These are phyloP conservation scores for Platanus orientalis DNA, from an alignment of 164 flowering plant genomes.

Conservation along the genomic window DNA sequence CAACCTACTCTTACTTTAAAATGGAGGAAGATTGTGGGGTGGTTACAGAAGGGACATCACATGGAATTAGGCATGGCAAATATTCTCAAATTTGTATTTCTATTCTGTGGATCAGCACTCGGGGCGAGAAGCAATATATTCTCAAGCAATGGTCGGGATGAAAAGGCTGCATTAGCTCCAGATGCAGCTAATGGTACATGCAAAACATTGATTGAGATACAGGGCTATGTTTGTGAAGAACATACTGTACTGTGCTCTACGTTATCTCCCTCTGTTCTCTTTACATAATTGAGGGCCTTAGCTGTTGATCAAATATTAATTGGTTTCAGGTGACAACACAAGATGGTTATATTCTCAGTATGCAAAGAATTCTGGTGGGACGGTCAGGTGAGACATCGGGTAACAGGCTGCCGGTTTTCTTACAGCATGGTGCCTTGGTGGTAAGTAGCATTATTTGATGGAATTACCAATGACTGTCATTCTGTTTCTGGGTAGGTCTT, in stretches of 20 bases:
- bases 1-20: too few species aligned
- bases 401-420: conserved; percentile 45
- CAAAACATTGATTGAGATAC: conserved; percentile 36
- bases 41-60: too few species aligned
- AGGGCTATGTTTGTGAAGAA: conserved; percentile 62
- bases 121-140: conserved; percentile 29
- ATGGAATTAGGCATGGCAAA: background rate
- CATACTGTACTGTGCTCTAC: conserved; percentile 38
- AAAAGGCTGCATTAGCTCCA: conserved; percentile 8
- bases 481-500: too few species aligned
- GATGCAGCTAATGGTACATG: conserved; percentile 43
- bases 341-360: conserved; percentile 73
- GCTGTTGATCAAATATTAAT: background rate
- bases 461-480: too few species aligned
- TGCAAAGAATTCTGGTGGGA: conserved; percentile 64
- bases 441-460: too few species aligned
- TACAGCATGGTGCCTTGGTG: conserved; percentile 74
- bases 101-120: conserved; percentile 21
- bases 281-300: background rate
- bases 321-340: conserved; percentile 57
- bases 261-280: background rate
- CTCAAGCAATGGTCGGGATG: background rate
- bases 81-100: conserved; percentile 8
- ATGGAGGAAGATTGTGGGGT: too few species aligned
- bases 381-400: conserved; percentile 21